These are phyloP conservation scores for Eucalyptus marginata DNA, from an alignment of 345 rosid genomes.

Conservation along the genomic window DNA sequence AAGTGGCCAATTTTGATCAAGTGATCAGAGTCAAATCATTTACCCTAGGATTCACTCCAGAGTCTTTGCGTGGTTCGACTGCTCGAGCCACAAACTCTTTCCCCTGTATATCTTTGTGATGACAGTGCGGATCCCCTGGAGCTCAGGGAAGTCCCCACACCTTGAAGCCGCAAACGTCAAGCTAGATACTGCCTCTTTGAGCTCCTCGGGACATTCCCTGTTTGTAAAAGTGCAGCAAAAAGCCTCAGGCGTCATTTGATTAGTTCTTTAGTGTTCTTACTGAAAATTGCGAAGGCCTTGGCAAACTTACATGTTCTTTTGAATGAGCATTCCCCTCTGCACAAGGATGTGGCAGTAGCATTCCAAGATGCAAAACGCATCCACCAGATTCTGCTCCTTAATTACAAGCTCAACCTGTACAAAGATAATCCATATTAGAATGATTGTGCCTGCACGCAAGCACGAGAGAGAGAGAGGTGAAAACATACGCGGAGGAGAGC, in stretches of 20 bases:
- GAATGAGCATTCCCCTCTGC: constrained; percentile 19
- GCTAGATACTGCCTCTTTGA: constrained; percentile 35
- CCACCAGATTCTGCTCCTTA: constrained; percentile 29
- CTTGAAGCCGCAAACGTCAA: constrained; percentile 54
- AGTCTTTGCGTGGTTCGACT: constrained; percentile 19
- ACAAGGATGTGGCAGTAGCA: constrained; percentile 23
- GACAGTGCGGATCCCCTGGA: constrained; percentile 19
- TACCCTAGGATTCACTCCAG: constrained; percentile 37
- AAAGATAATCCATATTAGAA: neutral
- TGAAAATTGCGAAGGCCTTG: neutral
- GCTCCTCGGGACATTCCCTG: constrained; percentile 45
- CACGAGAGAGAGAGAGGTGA: neutral
- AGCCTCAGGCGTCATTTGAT: neutral
- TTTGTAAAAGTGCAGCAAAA: neutral
- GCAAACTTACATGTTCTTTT: constrained; percentile 19
- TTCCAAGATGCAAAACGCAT: constrained; percentile 27
- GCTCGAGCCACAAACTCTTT: constrained; percentile 23
- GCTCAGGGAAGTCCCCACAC: constrained; percentile 46
- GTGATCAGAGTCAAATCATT: neutral
- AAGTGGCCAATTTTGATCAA: neutral
- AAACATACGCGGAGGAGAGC: constrained; percentile 33
- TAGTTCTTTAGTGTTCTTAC: neutral
- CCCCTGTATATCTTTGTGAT: constrained; percentile 14
- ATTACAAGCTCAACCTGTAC: constrained; percentile 35
- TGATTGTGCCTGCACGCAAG: accelerated